These are phyloP conservation scores for Cercospora citrullina DNA, from an alignment of 2,329 filamentous ascomycete genomes.

Conservation along the genomic window DNA sequence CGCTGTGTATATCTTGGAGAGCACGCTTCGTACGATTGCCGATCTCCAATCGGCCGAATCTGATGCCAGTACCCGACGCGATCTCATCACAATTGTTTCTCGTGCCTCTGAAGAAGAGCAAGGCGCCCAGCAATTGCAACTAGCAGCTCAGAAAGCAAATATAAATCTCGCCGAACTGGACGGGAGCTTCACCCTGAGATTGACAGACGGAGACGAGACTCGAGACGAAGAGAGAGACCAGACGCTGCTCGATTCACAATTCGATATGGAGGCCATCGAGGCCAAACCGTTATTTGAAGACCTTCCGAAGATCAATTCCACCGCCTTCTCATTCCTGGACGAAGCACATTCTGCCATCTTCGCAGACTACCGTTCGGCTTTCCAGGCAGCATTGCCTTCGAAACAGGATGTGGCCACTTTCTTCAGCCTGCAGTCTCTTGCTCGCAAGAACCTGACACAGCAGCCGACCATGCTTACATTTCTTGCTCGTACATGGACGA, in stretches of 20 bases:
- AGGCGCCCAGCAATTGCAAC: slow-evolving; percentile 8
- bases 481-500: slow-evolving; percentile 26
- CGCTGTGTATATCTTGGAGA: slow-evolving; percentile 18
- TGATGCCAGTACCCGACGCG: slow-evolving; percentile 7
- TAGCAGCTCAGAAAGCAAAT: slow-evolving; percentile 13
- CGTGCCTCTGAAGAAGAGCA: slow-evolving; percentile 10
- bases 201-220: not conserved
- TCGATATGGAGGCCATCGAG: slow-evolving; percentile 1
- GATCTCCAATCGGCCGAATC: not conserved
- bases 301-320: slow-evolving; percentile 20
- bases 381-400: slow-evolving; percentile 21
- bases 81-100: slow-evolving; percentile 9
- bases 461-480: slow-evolving; percentile 26
- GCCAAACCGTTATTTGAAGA: slow-evolving; percentile 12
- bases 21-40: slow-evolving; percentile 12
- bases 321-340: slow-evolving; percentile 25
- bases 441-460: slow-evolving; percentile 14
- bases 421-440: slow-evolving; percentile 22
- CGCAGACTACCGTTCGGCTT: slow-evolving; percentile 18
- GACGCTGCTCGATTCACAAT: slow-evolving; percentile 8
- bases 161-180: slow-evolving; percentile 18
- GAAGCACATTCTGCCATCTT: slow-evolving; percentile 16
- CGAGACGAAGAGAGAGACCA: slow-evolving; percentile 13
- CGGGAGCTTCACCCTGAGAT: slow-evolving; percentile 19
- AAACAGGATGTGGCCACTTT: slow-evolving; percentile 19